Conservation (phyloP, 495 filamentous ascomycete genomes). For the Hypoxylon crocopeplum region DNA sequence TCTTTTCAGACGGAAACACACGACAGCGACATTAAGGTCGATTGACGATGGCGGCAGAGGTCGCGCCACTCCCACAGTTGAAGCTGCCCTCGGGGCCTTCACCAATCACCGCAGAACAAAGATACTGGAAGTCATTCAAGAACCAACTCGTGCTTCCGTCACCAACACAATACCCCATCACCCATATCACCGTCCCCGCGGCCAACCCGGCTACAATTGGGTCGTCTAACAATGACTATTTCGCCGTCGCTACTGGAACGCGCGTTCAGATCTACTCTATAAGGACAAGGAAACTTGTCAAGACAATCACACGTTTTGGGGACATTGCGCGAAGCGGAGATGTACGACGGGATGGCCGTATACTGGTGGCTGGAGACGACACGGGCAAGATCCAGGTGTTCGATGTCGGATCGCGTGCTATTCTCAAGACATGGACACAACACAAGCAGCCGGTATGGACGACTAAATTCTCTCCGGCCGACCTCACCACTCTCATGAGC, state of each 20-base stretch:
- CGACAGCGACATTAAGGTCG: conserved; percentile 15
- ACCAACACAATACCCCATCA: conserved; percentile 82
- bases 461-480: conserved; percentile 84
- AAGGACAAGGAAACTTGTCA: conserved; percentile 84
- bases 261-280: conserved; percentile 92
- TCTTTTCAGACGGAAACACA: conserved; percentile 14
- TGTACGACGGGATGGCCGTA: conserved; percentile 84
- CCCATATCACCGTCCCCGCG: conserved; percentile 81
- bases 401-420: conserved; percentile 83
- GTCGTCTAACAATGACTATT: conserved; percentile 68
- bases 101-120: conserved; percentile 83
- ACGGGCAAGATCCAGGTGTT: conserved; percentile 92
- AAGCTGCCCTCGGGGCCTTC: conserved; percentile 80
- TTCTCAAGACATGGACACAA: conserved; percentile 93
- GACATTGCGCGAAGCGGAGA: conserved; percentile 86
- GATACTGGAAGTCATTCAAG: conserved; percentile 93
- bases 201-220: conserved; percentile 49
- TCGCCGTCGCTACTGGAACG: conserved; percentile 89
- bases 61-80: conserved; percentile 79
- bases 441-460: conserved; percentile 96
- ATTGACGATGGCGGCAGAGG: conserved; percentile 81
- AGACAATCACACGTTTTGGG: conserved; percentile 91
- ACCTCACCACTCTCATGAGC: conserved; percentile 83
- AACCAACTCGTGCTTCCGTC: conserved; percentile 87
- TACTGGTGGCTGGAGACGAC: conserved; percentile 89